Percentiles rank a stretch among this genome's conserved stretches.
Evolutionary conservation across 2,329 filamentous ascomycete species (phyloP).

Genomic region (Fusarium mundagurra): DNA sequence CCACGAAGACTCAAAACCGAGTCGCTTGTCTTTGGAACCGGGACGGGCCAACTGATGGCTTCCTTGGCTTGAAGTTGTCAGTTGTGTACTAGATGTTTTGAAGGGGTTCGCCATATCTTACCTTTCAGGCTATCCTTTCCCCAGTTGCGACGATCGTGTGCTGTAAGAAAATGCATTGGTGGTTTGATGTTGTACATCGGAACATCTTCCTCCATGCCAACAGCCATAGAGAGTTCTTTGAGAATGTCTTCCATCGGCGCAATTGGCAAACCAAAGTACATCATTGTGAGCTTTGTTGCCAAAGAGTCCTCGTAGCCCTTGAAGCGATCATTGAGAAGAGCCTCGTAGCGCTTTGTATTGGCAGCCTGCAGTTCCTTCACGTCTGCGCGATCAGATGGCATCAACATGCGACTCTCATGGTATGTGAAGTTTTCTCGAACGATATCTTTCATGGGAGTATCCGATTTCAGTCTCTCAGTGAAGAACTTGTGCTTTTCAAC

Average conservation of each 20-base stretch:
- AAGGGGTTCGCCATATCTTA: not conserved
- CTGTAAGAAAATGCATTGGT: constrained; percentile 48
- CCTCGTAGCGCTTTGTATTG: constrained; percentile 44
- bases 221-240: constrained; percentile 39
- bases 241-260: constrained; percentile 47
- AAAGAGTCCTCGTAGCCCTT: constrained; percentile 42
- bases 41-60: constrained; percentile 1
- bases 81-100: not conserved
- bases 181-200: constrained; percentile 33
- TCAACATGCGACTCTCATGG: constrained; percentile 48
- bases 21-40: not conserved
- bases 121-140: constrained; percentile 40
- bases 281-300: constrained; percentile 55
- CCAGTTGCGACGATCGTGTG: constrained; percentile 45
- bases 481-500: constrained; percentile 46
- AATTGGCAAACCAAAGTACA: constrained; percentile 59
- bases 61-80: constrained; percentile 25
- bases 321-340: constrained; percentile 47
- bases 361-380: constrained; percentile 47
- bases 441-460: constrained; percentile 44
- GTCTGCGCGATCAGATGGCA: constrained; percentile 40
- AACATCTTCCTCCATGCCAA: constrained; percentile 12
- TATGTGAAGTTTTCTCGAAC: constrained; percentile 47
- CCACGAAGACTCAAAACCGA: constrained; percentile 27
- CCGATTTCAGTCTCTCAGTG: constrained; percentile 35